Conservation (phyloP, 768 basidiomycete species). For the Lactarius vividus region DNA sequence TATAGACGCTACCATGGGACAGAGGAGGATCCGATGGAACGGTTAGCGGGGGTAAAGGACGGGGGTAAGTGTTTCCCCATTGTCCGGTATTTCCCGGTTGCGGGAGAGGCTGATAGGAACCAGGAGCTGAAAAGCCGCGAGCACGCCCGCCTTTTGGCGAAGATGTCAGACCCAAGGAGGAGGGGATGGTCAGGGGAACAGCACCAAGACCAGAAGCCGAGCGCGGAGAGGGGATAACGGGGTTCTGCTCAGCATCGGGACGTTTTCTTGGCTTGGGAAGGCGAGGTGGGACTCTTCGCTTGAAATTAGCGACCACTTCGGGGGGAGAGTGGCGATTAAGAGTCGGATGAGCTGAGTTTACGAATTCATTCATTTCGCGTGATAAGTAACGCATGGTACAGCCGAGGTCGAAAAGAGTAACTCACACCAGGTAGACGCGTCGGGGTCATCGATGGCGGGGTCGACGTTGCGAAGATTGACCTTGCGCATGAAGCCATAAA, state of each 20-base stretch:
- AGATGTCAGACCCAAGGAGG: conserved; percentile 41
- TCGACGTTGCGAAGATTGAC: conserved; percentile 95
- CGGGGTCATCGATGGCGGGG: conserved; percentile 91
- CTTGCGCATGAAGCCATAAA: conserved; percentile 98
- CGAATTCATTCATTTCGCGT: conserved; percentile 19
- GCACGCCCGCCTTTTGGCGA: conserved; percentile 55
- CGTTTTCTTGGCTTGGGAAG: conserved; percentile 85
- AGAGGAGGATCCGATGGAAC: conserved; percentile 75
- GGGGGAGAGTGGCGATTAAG: conserved; percentile 87
- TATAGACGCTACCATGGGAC: conserved; percentile 57
- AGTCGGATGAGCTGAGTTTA: conserved; percentile 73
- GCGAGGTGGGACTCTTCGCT: conserved; percentile 91
- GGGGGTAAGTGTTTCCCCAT: conserved; percentile 57
- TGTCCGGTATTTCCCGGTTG: conserved; percentile 50
- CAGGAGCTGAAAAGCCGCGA: conserved; percentile 77
- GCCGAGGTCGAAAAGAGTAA: conserved; percentile 28
- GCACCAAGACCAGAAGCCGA: conserved; percentile 70
- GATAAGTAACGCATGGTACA: conserved; percentile 19
- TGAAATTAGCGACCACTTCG: conserved; percentile 91
- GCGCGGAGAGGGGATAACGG: conserved; percentile 70
- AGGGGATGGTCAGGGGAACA: conserved; percentile 63
- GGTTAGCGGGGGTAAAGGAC: conserved; percentile 71
- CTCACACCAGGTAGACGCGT: conserved; percentile 97
- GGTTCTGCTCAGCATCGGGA: conserved; percentile 59
- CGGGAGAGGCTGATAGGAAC: conserved; percentile 70